Base-by-base conservation (phyloP, 495 filamentous ascomycete genomes). In the Podospora pseudoanserina region DNA sequence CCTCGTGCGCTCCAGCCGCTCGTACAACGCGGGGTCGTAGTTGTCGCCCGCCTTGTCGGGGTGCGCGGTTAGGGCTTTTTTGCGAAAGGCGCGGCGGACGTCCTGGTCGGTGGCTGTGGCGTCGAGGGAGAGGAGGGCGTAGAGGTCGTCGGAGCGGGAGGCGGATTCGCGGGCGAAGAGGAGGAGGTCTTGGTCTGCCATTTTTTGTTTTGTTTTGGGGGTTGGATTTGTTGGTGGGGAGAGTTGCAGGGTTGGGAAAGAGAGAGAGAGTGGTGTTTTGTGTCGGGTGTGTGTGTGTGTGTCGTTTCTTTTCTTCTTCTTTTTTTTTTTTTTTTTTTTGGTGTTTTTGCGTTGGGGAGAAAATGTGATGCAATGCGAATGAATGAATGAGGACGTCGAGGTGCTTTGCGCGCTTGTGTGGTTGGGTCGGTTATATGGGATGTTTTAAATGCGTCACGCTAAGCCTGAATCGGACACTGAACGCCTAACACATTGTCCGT, bases 21-120 rank as follows among this genome's bases (percentile, higher is more conserved):
- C 78, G 80, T 82, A 84, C 70, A 79, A 74, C 16, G 68, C 75
- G 11, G 81, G 71, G 68, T 83, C 81, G 75, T 81, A 84, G 67
- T 75, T 69, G 32, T 76, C 78, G 67, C 79, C 77, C 1, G 81
- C 77, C 70, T 83, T 83, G 79, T 84, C 82, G n/a, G 82, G 82
- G 60, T 84, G 82, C 56, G 82, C 77, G n/a, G 82, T 83, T 9
- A 84, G 74, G 0, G 78, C 79, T 61, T 79, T 80, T 63, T 77
- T 76, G 0, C 75, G 72, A 76, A 82, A 84, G 59, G 81, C 81
- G 64, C 79, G 76, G 49, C 82, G 81, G 66, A 84, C 77, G 65
- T 83, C 81, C 49, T 76, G 71, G 53, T 79, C 77, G 60, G 76
- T 66, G 26, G 80, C 76, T 64, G 78, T 77, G 16, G 81, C 74